Conservation (phyloP, 148 eudicot genomes). For the Rhododendron ovatum region DNA sequence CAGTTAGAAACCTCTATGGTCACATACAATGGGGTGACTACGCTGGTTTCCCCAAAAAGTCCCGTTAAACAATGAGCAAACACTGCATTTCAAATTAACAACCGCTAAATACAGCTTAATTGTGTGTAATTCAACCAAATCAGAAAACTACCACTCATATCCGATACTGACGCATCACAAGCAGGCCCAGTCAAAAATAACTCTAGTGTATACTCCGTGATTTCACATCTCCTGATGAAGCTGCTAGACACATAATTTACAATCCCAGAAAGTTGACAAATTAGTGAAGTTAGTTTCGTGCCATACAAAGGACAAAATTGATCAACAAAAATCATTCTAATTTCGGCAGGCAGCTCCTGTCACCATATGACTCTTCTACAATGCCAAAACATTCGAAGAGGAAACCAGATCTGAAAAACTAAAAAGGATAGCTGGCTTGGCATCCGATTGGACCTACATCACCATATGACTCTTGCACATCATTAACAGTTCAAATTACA, state of each 20-base stretch:
- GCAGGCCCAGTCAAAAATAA: background rate
- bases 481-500: background rate
- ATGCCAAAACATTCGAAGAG: too few relatives aligned
- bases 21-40: too few relatives aligned
- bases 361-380: background rate
- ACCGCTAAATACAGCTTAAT: too few relatives aligned
- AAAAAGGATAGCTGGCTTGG: too few relatives aligned
- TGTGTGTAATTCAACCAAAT: background rate
- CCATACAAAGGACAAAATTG: background rate
- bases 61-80: too few relatives aligned
- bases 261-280: background rate
- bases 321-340: background rate
- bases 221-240: background rate
- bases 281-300: background rate
- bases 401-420: too few relatives aligned
- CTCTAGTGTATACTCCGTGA: background rate
- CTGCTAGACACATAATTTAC: background rate
- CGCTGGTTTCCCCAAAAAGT: too few relatives aligned
- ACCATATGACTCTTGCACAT: background rate
- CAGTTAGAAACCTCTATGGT: too few relatives aligned
- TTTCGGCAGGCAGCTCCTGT: constrained; percentile 2
- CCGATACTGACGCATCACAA: background rate
- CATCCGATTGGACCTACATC: background rate
- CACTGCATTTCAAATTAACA: too few relatives aligned
- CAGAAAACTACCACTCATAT: background rate